These are phyloP conservation scores for Piper longum DNA, from an alignment of 164 flowering plant genomes.

Conservation along the genomic window DNA sequence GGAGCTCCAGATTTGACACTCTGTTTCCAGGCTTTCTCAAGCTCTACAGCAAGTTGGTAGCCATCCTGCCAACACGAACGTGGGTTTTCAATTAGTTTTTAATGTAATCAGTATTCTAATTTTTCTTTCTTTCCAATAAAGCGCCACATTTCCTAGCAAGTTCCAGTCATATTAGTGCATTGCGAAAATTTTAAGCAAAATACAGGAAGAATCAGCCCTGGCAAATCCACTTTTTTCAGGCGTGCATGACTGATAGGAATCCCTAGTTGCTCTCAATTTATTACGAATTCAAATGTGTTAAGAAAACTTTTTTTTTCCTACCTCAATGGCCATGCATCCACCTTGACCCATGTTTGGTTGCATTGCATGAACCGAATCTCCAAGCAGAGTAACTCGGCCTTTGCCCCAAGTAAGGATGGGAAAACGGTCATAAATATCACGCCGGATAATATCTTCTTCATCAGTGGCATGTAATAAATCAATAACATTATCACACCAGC, in stretches of 20 bases:
- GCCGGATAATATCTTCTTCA: conserved; percentile 82
- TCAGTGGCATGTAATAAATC: conserved; percentile 66
- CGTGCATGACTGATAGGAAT: neutral
- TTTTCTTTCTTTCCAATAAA: neutral
- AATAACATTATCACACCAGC: conserved; percentile 89
- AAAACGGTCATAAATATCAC: conserved; percentile 78
- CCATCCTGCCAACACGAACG: conserved; percentile 46
- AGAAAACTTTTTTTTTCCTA: conserved; percentile 9
- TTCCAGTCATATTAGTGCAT: no score
- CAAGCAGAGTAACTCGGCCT: conserved; percentile 92
- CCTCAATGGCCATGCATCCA: conserved; percentile 99
- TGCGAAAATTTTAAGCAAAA: no score
- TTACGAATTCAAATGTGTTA: no score
- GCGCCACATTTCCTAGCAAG: no score
- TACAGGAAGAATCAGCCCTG: no score
- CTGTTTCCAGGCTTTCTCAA: conserved; percentile 59
- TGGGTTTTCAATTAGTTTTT: neutral
- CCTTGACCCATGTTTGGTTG: conserved; percentile 99
- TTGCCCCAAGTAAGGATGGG: conserved; percentile 79
- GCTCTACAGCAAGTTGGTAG: conserved; percentile 80
- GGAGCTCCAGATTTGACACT: conserved; percentile 39
- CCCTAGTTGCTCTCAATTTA: neutral
- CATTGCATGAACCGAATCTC: conserved; percentile 98
- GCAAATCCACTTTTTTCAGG: no score
- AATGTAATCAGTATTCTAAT: neutral